phyloP scores from a whole-genome alignment of 345 rosid genomes.

The Syzygium oleosum region DNA sequence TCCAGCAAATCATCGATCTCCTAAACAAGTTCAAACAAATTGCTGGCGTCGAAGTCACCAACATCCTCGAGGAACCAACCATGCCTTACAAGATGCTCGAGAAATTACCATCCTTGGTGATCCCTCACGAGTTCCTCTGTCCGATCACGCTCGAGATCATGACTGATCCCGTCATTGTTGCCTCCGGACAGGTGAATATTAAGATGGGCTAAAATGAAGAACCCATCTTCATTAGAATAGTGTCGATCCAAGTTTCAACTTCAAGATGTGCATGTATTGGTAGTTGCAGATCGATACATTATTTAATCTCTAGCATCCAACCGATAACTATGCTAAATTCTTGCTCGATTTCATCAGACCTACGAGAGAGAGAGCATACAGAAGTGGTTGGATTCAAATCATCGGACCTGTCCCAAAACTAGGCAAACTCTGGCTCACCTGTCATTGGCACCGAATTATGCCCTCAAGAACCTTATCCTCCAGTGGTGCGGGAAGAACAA shows the following conservation, averaged over 20 bases:
- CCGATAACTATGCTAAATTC: not conserved
- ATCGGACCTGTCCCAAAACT: conserved; percentile 75
- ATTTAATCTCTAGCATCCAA: not conserved
- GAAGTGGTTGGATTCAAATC: conserved; percentile 64
- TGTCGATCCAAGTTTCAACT: not conserved
- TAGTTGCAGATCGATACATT: not conserved
- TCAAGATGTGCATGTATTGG: not conserved
- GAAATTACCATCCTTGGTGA: conserved; percentile 35
- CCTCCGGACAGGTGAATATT: conserved; percentile 64
- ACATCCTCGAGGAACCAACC: conserved; percentile 25
- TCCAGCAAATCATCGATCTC: conserved; percentile 46
- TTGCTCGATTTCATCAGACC: conserved; percentile 21
- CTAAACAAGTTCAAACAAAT: conserved; percentile 56
- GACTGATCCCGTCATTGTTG: conserved; percentile 70
- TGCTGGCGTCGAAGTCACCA: conserved; percentile 43
- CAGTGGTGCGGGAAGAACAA: conserved; percentile 81
- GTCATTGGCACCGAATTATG: conserved; percentile 59
- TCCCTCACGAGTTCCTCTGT: conserved; percentile 75
- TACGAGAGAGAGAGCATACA: conserved; percentile 65
- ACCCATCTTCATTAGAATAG: not conserved
- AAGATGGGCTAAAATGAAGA: not conserved
- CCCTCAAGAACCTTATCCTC: conserved; percentile 48
- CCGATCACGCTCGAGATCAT: conserved; percentile 79
- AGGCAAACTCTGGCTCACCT: conserved; percentile 46
- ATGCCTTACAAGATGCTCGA: conserved; percentile 13